These are phyloP conservation scores for Blepharisma japonicum DNA, from an alignment of 73 alveolate species.

Conservation along the genomic window DNA sequence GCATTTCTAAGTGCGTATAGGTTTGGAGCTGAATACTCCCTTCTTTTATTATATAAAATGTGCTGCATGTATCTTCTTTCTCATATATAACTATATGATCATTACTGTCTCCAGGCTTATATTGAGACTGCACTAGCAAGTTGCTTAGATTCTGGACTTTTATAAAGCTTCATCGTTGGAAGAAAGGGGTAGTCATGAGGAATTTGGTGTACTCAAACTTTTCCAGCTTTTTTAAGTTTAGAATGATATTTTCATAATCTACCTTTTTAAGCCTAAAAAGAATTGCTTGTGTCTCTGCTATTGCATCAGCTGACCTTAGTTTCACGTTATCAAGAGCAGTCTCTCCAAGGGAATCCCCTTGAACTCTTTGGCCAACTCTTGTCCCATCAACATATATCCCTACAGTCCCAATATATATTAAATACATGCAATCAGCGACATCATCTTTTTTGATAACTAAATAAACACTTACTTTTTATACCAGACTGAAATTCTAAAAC, in stretches of 20 bases:
- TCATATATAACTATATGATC: not conserved
- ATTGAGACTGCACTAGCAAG: not conserved
- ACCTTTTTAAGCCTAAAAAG: not conserved
- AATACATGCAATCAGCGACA: constrained; percentile 12
- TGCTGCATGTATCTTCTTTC: not conserved
- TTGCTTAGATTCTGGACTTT: constrained; percentile 20
- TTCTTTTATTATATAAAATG: constrained; percentile 6
- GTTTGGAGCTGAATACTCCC: not conserved
- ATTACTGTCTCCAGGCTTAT: not conserved
- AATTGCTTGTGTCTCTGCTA: not conserved
- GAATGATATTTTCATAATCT: constrained; percentile 20
- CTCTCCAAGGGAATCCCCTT: not conserved
- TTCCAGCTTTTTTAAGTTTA: constrained; percentile 13
- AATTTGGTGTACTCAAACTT: not conserved
- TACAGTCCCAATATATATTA: not conserved
- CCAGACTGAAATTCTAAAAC: not conserved
- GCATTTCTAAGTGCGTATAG: not conserved
- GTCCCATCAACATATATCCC: not conserved
- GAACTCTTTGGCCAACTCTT: not conserved
- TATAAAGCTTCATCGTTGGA: not conserved
- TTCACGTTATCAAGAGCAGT: constrained; percentile 13
- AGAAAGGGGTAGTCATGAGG: not conserved
- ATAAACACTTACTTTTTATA: not conserved
- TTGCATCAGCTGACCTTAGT: not conserved
- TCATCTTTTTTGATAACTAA: constrained; percentile 14